phyloP scores from a whole-genome alignment of 352 stramenopile species.

The Poterioochromonas sp. region DNA sequence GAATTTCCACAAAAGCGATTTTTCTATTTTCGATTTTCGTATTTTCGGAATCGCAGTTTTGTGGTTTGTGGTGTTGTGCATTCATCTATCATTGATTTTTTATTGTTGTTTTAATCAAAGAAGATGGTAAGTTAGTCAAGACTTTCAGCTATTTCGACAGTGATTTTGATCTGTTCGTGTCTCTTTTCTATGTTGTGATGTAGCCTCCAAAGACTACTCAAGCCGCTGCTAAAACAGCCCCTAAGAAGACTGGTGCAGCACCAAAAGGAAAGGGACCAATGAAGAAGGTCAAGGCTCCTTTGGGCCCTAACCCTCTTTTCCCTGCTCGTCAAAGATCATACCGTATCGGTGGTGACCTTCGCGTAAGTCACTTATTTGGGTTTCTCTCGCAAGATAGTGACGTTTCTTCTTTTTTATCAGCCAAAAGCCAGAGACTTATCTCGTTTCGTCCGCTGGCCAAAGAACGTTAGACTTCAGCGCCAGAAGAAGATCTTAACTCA shows the following conservation, averaged over 20 bases:
- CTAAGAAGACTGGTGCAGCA: constrained; percentile 39
- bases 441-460: constrained; percentile 96
- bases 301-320: constrained; percentile 88
- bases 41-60: no score
- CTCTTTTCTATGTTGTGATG: neutral
- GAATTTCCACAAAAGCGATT: no score
- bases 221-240: no score
- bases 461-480: constrained; percentile 96
- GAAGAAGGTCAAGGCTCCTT: constrained; percentile 54
- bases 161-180: no score
- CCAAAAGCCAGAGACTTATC: constrained; percentile 86
- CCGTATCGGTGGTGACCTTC: constrained; percentile 88
- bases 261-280: constrained; percentile 54
- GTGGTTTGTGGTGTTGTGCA: no score
- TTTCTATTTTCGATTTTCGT: no score
- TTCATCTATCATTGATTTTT: no score
- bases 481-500: constrained; percentile 97
- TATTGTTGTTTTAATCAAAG: no score
- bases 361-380: constrained; percentile 52
- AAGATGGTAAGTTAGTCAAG: no score
- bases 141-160: no score
- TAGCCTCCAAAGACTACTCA: neutral
- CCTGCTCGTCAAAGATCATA: constrained; percentile 81
- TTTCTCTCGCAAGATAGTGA: no score
- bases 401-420: constrained; percentile 49